phyloP scores from a whole-genome alignment of 2,329 filamentous ascomycete species.

The Fusarium guadeloupense region DNA sequence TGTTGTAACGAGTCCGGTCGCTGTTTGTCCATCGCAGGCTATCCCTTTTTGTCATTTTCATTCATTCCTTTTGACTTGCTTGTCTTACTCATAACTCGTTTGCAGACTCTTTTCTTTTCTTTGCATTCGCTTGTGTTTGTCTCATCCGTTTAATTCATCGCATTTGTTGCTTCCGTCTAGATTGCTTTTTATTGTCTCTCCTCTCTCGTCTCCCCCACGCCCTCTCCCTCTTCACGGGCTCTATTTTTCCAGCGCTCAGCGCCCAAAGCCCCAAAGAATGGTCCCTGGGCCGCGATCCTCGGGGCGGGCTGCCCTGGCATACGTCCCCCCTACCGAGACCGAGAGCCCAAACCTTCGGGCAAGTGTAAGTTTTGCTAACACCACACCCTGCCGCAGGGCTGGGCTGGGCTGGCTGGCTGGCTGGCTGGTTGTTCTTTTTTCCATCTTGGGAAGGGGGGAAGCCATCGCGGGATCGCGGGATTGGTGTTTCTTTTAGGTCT shows the following conservation, averaged over 20 bases:
- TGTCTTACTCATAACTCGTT: constrained; percentile 6
- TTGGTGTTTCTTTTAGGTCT: neutral
- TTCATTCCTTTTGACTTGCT: constrained; percentile 20
- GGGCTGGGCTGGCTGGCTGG: neutral
- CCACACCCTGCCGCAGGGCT: constrained; percentile 24
- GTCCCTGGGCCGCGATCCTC: constrained; percentile 17
- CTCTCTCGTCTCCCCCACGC: constrained; percentile 32
- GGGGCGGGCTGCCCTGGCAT: constrained; percentile 17
- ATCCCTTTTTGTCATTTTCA: constrained; percentile 2
- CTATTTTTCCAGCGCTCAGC: constrained; percentile 20
- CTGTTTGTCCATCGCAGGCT: constrained; percentile 1
- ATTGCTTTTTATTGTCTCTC: constrained; percentile 30
- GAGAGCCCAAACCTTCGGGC: constrained; percentile 12
- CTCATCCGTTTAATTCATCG: constrained; percentile 9
- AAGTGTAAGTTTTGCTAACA: constrained; percentile 17
- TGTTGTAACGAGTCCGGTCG: constrained; percentile 14
- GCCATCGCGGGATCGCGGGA: constrained; percentile 15
- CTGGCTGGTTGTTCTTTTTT: constrained; percentile 1
- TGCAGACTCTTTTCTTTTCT: neutral
- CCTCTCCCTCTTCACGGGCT: neutral
- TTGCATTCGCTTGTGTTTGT: constrained; percentile 13
- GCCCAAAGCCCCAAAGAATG: constrained; percentile 8
- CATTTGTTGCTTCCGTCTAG: constrained; percentile 12
- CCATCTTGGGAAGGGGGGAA: constrained; percentile 15
- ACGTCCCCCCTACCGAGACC: neutral